phyloP scores from a whole-genome alignment of 2,329 filamentous ascomycete genomes.

The Dactylellina leptospora region DNA sequence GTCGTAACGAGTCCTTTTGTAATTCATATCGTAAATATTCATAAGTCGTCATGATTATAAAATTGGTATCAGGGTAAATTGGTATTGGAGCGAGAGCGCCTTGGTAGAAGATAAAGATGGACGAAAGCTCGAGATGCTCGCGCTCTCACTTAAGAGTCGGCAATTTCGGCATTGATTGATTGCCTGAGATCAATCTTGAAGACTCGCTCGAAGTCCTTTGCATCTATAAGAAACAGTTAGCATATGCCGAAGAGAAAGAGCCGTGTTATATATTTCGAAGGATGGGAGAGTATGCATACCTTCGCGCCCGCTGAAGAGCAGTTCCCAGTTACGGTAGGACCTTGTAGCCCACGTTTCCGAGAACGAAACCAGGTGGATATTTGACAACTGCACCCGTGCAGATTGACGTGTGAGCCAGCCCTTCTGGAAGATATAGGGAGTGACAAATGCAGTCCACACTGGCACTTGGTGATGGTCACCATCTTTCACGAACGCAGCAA shows the following conservation, averaged over 20 bases:
- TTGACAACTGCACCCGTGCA: conserved; percentile 47
- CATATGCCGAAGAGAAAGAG: background rate
- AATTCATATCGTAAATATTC: conserved; percentile 32
- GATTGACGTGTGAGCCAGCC: conserved; percentile 46
- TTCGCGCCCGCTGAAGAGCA: conserved; percentile 55
- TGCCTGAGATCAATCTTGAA: conserved; percentile 53
- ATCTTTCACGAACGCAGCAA: conserved; percentile 56
- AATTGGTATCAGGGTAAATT: background rate
- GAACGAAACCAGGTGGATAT: conserved; percentile 56
- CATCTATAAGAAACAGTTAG: conserved; percentile 45
- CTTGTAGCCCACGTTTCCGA: conserved; percentile 57
- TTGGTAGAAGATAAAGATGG: conserved; percentile 16
- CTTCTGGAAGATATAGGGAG: conserved; percentile 40
- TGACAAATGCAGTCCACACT: conserved; percentile 57
- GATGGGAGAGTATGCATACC: conserved; percentile 28
- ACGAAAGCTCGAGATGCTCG: background rate
- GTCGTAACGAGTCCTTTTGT: conserved; percentile 38
- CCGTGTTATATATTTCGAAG: background rate
- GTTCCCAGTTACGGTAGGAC: conserved; percentile 55
- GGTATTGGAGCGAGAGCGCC: conserved; percentile 16
- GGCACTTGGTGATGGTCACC: conserved; percentile 56
- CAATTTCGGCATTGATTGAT: conserved; percentile 45
- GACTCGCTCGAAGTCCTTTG: conserved; percentile 55
- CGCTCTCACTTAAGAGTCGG: conserved; percentile 21
- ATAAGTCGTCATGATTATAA: conserved; percentile 40